Percentiles rank a stretch among this genome's conserved stretches.
phyloP scores from a whole-genome alignment of 2,329 filamentous ascomycete genomes.

The Talaromyces marneffei region DNA sequence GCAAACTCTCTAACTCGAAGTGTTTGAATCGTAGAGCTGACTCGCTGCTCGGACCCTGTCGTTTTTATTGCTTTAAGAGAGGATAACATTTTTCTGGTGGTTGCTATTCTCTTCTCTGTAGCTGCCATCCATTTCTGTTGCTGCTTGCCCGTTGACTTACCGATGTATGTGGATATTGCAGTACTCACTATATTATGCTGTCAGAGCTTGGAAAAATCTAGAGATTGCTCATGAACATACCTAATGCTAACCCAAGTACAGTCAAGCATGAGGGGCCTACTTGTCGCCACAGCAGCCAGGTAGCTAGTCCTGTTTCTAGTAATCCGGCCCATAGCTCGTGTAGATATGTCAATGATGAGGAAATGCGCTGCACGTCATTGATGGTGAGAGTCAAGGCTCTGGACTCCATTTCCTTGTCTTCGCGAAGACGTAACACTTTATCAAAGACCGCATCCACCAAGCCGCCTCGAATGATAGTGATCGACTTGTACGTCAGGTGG shows the following conservation, averaged over 20 bases:
- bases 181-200: background rate
- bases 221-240: background rate
- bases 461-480: background rate
- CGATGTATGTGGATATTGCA: background rate
- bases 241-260: conserved; percentile 3
- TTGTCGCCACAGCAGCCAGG: background rate
- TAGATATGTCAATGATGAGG: background rate
- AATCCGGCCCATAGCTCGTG: conserved; percentile 3
- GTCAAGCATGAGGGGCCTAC: background rate
- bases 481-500: background rate
- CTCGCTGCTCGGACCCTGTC: background rate
- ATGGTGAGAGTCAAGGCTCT: background rate
- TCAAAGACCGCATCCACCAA: conserved; percentile 1
- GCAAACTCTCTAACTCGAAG: background rate
- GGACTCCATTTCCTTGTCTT: background rate
- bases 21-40: background rate
- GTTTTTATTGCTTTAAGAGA: conserved; percentile 1
- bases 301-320: background rate
- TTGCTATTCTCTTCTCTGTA: background rate
- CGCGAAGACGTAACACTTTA: background rate
- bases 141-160: background rate
- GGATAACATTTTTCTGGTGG: conserved; percentile 1
- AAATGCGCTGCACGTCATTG: conserved; percentile 1
- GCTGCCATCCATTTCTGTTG: conserved; percentile 1
- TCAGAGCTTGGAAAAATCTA: background rate